Evolutionary conservation across 768 basidiomycete species (phyloP), one percentile per base, ranked within the genome.

Genomic region (Boletus reticuloceps): DNA sequence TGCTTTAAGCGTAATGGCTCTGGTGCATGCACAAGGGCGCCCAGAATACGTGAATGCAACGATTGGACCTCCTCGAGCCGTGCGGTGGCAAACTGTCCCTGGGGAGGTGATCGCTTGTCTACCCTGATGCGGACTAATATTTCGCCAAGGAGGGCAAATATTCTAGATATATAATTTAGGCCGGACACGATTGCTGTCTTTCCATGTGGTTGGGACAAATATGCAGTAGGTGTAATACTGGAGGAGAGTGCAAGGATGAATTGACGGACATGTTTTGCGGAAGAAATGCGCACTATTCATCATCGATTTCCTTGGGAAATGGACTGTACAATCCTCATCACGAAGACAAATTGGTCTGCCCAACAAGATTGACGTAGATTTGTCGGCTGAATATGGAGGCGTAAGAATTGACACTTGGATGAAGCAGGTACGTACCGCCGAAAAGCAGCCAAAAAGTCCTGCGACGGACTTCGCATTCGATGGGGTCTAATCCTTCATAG

Each of bases 361-460:
- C 43, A 93, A 78, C 40, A 94, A 76, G 62, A 93, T 88, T 46
- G 89, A 88, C 86, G 88, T 89, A 17, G 91, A 92, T 72, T 93
- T 93, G 69, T 95, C 94, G 58, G 91, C 91, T 91, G 65, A 27
- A 55, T 49, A 52, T 25, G 17, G 53, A 51, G 10, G 19, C 6
- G 31, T 16, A 19, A 22, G 7, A 22, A 41, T 50, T 20, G n/a
- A 22, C 22, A 42, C 31, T 49, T 31, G 51, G 13, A 49, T 41
- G 39, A 50, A 48, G 27, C 19, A 47, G 12, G 22, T 25, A 75
- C 81, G 47, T 66, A 89, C 90, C 93, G 68, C 89, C 91, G 65
- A 94, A 94, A 37, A 94, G 79, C 13, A 96, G 75, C 91, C 91
- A 95, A 74, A 95, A 96, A 31, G 83, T 82, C 53, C 94, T 78